Base-by-base conservation (phyloP, 1,284 basidiomycete species). In the Leccinum pachyderme region DNA sequence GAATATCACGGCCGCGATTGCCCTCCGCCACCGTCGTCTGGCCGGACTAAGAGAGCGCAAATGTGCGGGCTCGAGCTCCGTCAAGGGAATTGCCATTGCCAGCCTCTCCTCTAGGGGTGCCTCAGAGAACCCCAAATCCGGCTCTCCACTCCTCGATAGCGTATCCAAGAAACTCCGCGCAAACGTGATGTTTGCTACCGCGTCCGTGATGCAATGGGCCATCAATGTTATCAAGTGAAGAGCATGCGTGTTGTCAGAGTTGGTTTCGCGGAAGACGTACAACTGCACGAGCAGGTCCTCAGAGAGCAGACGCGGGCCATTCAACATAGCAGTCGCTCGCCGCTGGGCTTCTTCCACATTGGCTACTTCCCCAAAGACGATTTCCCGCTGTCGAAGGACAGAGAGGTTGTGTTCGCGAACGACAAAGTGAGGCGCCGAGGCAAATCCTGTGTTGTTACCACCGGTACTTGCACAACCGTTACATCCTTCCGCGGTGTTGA, bases 11-110 rank as follows among this genome's bases (percentile, higher is more conserved):
- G 61, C 58, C 0, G 74, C 81, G 18, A 79, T 75, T 0, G 78
- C 81, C 49, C 63, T 65, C 22, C 77, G 52, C 83, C 83, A 85
- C 56, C 78, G 70, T 54, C 69, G 71, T 52, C 66, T 71, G 3
- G 78, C 69, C 5, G 63, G 37, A 50, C 63, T 75, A 35, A 73
- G 61, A 2, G 66, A 64, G 6, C 57, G 54, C 18, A 63, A 60
- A 11, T 57, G 53, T 7, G 59, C 54, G 3, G 79, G 76, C 25
- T 68, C 52, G 11, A 81, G 62, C 2, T 71, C 69, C 22, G 77
- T 75, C 0, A 69, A 68, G 0, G 81, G 59, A 2, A 75, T 53
- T 1, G 74, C 71, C 61, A 80, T 65, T 2, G 71, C 66, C 29
- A 85, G 65, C n/a, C 77, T 72, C 13, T 75, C 65, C 50, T 73